Base-by-base conservation (phyloP, 441 rosid genomes). In the Pelargonium australe region DNA sequence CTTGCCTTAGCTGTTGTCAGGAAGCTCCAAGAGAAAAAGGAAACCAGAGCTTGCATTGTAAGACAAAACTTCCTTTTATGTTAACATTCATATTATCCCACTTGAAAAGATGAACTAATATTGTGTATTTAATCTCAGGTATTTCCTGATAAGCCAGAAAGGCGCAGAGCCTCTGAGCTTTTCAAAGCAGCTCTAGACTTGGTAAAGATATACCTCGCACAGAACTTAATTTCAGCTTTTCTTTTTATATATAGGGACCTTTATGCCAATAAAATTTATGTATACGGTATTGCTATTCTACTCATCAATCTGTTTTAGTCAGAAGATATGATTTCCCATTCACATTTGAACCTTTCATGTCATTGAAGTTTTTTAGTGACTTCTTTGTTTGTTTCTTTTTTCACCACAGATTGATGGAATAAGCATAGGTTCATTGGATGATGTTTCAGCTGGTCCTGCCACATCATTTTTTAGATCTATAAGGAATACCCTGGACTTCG, bases 111-210 rank as follows among this genome's bases (percentile, higher is more conserved):
- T 12, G 66, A 62, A 41, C 34, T 74, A 44, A 69, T 17, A 19
- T 10, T 2, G 31, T 67, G 41, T 72, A 40, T 16, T 19, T n/a
- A 13, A 70, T 75, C 76, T 80, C 85, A 94, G 97, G 95, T 94
- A 51, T 94, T 89, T 79, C 95, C 93, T 49, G 97, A 94, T 64
- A 86, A 86, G 76, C 97, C 95, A 69, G 97, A 94, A 83, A 88
- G 81, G 79, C 89, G 91, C 25, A 86, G 95, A 81, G 96, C 95
- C 76, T 78, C 87, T 0, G 70, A 89, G 77, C 82, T 84, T 70
- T 94, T 94, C 76, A 84, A 78, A 84, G 68, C 89, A 12, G 95
- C 97, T 41, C 72, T 94, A 70, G 98, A 91, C 81, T 84, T 76
- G 88, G 95, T 89, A 89, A 71, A 37, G 7, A 53, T 53, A n/a